Percentiles rank a stretch among this genome's conserved stretches.
Conservation (phyloP, 495 filamentous ascomycete species). For the Glonium stellatum region DNA sequence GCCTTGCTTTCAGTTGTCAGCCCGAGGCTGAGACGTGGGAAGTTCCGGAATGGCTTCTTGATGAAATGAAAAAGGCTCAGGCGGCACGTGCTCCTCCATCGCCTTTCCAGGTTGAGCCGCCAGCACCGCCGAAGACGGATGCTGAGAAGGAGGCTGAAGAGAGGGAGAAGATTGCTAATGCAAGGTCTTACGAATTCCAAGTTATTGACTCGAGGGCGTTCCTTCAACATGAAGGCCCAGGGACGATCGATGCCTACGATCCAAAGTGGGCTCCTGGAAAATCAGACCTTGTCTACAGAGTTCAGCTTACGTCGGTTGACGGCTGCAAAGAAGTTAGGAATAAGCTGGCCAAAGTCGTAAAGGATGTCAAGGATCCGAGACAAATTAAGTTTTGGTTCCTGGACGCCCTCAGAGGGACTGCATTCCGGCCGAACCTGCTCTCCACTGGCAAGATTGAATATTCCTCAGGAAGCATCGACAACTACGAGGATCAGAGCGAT, state of each 20-base stretch:
- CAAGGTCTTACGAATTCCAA: slow-evolving; percentile 20
- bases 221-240: slow-evolving; percentile 23
- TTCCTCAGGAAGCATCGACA: slow-evolving; percentile 23
- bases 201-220: slow-evolving; percentile 30
- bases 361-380: slow-evolving; percentile 25
- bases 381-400: slow-evolving; percentile 31
- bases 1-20: slow-evolving; percentile 5
- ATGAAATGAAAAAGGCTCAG: slow-evolving; percentile 21
- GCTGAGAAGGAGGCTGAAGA: slow-evolving; percentile 8
- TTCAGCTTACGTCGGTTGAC: slow-evolving; percentile 10
- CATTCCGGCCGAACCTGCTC: slow-evolving; percentile 19
- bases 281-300: slow-evolving; percentile 14
- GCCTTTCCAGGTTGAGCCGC: background rate
- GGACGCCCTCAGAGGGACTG: slow-evolving; percentile 19
- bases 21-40: slow-evolving; percentile 24
- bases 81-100: slow-evolving; percentile 2
- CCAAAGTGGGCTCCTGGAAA: slow-evolving; percentile 14
- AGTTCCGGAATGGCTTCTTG: slow-evolving; percentile 23
- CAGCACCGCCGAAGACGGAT: slow-evolving; percentile 2
- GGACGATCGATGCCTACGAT: slow-evolving; percentile 27
- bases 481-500: slow-evolving; percentile 12
- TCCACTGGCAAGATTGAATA: slow-evolving; percentile 24
- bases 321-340: slow-evolving; percentile 21
- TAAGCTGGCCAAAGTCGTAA: slow-evolving; percentile 21
- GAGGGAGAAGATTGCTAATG: background rate